Conservation (phyloP, 2,329 filamentous ascomycete genomes). For the Alternaria gaisen region DNA sequence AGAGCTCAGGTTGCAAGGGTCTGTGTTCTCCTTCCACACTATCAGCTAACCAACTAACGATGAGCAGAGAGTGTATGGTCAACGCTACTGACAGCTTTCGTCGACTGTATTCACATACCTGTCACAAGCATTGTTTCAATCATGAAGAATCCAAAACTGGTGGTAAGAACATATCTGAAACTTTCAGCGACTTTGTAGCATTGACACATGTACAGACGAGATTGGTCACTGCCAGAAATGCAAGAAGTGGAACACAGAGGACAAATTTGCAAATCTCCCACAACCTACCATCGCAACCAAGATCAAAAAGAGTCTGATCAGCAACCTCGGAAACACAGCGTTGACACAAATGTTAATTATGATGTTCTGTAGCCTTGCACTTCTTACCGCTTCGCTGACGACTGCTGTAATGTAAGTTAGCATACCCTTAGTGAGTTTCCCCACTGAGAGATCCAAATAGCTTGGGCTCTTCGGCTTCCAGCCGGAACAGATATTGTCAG, state of each 20-base stretch:
- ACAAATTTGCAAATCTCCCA: neutral
- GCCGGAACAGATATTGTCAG: neutral
- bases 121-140: neutral
- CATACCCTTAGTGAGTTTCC: accelerated
- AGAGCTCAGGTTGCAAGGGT: neutral
- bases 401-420: neutral
- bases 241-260: neutral
- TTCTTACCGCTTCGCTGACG: neutral
- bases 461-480: neutral
- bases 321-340: neutral
- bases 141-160: neutral
- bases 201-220: neutral
- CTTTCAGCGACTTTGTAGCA: neutral
- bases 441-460: neutral
- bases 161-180: neutral
- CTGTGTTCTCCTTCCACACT: neutral
- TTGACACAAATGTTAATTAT: neutral
- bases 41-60: neutral
- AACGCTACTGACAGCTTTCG: neutral
- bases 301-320: neutral
- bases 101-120: neutral
- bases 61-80: neutral
- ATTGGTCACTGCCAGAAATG: neutral
- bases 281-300: neutral
- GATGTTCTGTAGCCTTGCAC: neutral